Evolutionary conservation across 495 filamentous ascomycete genomes (phyloP), one percentile per base, ranked within the genome.

Genomic region (Hypoxylon trugodes): DNA sequence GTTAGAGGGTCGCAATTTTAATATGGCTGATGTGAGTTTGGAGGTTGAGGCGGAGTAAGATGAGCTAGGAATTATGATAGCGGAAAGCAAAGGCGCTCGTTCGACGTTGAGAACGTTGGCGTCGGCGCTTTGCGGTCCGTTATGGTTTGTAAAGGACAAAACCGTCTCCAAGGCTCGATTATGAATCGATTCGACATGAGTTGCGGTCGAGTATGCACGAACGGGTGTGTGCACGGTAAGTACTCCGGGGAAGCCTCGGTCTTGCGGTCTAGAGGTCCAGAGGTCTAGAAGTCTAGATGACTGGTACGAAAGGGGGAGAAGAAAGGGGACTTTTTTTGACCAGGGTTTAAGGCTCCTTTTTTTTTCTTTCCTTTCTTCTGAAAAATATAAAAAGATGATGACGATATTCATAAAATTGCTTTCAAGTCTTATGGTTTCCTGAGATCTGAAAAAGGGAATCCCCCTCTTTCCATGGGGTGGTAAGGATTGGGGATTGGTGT

Each of bases 181-280:
- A 28, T 30, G 25, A 51, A 49, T 41, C 30, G 50, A 57, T 48
- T 32, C 24, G 45, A 25, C 37, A 24, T 42, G 58, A 43, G 45
- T 47, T 47, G 26, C 22, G 57, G 26, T 38, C 45, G 40, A 42
- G 30, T 16, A 25, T 46, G 35, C 35, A 40, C 41, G 38, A 52
- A 56, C 19, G 45, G 12, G 37, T 36, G 33, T n/a, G n/a, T n/a
- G n/a, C n/a, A n/a, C n/a, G n/a, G n/a, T n/a, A n/a, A n/a, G n/a
- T 49, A 61, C 40, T 43, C 62, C 50, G 62, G 62, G 63, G 46
- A 52, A 58, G 56, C 46, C 57, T 61, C 57, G 57, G 51, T 48
- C 33, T 56, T 57, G 51, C 32, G 22, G 56, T 43, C 37, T 45
- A n/a, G n/a, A n/a, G n/a, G n/a, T n/a, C n/a, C n/a, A n/a, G n/a